phyloP scores from a whole-genome alignment of 176 grass and related monocot genomes.

The Oryza meridionalis region DNA sequence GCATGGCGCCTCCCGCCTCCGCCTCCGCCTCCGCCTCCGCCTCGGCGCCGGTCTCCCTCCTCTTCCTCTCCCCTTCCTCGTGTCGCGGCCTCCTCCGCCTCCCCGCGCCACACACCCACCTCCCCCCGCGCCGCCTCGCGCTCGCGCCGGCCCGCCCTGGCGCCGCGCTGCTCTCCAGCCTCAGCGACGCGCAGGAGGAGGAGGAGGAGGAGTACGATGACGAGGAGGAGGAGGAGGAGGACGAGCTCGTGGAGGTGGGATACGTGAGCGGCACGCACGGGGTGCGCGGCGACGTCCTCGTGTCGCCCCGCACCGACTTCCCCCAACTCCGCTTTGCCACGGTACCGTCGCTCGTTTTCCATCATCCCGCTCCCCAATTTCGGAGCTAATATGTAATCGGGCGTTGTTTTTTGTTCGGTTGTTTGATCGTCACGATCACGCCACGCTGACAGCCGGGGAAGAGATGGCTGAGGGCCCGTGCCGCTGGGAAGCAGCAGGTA shows the following conservation, averaged over 20 bases:
- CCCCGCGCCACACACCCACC: neutral
- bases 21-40: slow-evolving; percentile 33
- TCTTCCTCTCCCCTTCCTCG: slow-evolving; percentile 32
- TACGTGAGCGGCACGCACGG: slow-evolving; percentile 71
- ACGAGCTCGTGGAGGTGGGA: slow-evolving; percentile 64
- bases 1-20: slow-evolving; percentile 46
- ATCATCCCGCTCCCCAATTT: slow-evolving; percentile 1
- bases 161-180: slow-evolving; percentile 50
- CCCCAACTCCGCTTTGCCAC: slow-evolving; percentile 79
- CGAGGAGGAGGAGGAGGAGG: slow-evolving; percentile 21
- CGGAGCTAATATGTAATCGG: neutral
- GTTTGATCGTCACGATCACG: neutral
- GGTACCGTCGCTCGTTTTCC: slow-evolving; percentile 20
- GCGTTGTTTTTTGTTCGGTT: neutral
- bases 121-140: slow-evolving; percentile 13
- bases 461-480: slow-evolving; percentile 75
- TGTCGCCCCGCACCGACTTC: slow-evolving; percentile 78
- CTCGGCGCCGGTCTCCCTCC: slow-evolving; percentile 34
- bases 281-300: slow-evolving; percentile 81
- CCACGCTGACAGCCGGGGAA: slow-evolving; percentile 64
- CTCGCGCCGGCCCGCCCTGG: slow-evolving; percentile 35
- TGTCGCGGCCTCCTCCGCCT: neutral
- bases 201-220: slow-evolving; percentile 13
- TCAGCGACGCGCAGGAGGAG: slow-evolving; percentile 43
- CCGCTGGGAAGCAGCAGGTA: slow-evolving; percentile 60